Evolutionary conservation across 1,284 basidiomycete genomes (phyloP).

Genomic region (Ustilago xerochloae): DNA sequence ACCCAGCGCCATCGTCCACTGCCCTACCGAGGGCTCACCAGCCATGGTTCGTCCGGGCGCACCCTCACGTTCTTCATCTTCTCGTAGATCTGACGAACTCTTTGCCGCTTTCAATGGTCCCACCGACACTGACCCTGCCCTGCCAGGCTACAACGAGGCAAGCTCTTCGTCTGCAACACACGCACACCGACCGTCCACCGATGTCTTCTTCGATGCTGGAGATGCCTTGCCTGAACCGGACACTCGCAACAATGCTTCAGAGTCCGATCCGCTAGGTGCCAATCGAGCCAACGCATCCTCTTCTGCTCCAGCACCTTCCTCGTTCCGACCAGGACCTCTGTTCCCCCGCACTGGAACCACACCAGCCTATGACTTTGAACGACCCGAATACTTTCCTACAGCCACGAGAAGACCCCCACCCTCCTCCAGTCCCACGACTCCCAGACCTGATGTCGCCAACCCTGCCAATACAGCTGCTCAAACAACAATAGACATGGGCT

Average conservation of each 20-base stretch:
- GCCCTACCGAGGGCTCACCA: neutral
- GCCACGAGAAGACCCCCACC: conserved; percentile 24
- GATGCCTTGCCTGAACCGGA: conserved; percentile 45
- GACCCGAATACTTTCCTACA: conserved; percentile 56
- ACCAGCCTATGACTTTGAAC: conserved; percentile 58
- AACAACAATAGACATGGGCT: neutral
- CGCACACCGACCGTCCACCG: conserved; percentile 14
- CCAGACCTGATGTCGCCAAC: conserved; percentile 9
- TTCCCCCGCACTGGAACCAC: conserved; percentile 9
- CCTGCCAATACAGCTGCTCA: neutral
- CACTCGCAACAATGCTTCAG: conserved; percentile 8
- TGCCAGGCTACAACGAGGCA: conserved; percentile 38
- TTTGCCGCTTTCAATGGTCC: conserved; percentile 45
- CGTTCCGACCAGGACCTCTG: conserved; percentile 7
- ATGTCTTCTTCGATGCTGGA: conserved; percentile 62
- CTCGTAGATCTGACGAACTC: conserved; percentile 33
- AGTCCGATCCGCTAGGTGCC: conserved; percentile 43
- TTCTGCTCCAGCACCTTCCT: neutral
- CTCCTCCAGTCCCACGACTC: conserved; percentile 20
- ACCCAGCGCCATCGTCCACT: neutral
- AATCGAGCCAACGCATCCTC: conserved; percentile 24
- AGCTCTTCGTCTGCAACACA: conserved; percentile 9
- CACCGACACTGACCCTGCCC: conserved; percentile 13
- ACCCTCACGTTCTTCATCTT: conserved; percentile 16
- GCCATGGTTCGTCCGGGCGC: conserved; percentile 36